Conservation (phyloP, 164 flowering plant species). For the Tetrastigma voinierianum region DNA sequence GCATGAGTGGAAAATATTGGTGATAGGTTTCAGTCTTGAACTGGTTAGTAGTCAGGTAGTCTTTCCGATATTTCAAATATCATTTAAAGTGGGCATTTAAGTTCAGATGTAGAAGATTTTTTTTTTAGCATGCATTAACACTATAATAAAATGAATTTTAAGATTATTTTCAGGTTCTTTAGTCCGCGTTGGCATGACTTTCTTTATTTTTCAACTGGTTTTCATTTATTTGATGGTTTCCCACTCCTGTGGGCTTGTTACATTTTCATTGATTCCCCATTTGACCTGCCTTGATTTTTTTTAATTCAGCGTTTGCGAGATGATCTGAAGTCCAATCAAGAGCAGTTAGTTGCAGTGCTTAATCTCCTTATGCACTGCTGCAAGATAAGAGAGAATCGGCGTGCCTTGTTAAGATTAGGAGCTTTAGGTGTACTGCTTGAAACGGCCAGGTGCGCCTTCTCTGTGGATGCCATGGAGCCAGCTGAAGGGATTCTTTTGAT, state of each 20-base stretch:
- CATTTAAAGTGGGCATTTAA: no score
- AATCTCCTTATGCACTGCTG: conserved; percentile 94
- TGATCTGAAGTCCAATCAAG: conserved; percentile 91
- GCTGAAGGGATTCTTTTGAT: conserved; percentile 97
- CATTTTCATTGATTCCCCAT: background rate
- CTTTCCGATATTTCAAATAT: no score
- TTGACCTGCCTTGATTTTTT: conserved; percentile 1
- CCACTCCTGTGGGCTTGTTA: no score
- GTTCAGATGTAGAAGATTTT: no score
- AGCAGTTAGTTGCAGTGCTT: conserved; percentile 82
- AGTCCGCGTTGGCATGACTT: background rate
- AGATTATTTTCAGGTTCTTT: no score
- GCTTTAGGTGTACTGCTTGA: conserved; percentile 88
- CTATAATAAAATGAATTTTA: no score
- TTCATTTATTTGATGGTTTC: background rate
- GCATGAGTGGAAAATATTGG: no score
- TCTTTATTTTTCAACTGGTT: background rate
- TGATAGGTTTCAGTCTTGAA: no score
- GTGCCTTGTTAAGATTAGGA: conserved; percentile 75
- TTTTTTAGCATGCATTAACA: no score
- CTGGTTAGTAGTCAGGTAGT: no score
- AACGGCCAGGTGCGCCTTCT: conserved; percentile 96
- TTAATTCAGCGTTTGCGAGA: conserved; percentile 65
- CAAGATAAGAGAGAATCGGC: conserved; percentile 90
- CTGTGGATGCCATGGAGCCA: conserved; percentile 98